phyloP scores from a whole-genome alignment of 495 filamentous ascomycete species.

The Pseudevernia furfuracea region DNA sequence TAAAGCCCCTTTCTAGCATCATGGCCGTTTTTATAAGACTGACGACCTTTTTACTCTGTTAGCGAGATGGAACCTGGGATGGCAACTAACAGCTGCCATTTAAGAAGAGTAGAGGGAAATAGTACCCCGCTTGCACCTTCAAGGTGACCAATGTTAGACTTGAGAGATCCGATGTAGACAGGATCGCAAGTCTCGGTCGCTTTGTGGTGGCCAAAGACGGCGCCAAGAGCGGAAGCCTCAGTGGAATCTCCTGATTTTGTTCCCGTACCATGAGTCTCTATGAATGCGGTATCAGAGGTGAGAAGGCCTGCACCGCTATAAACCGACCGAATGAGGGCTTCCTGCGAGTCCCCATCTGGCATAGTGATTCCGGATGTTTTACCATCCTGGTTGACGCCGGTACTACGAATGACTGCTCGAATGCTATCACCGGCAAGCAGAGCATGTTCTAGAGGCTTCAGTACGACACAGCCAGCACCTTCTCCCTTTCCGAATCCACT shows the following conservation, averaged over 20 bases:
- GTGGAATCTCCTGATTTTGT: neutral
- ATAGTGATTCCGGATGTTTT: conserved; percentile 37
- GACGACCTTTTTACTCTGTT: too few relatives aligned
- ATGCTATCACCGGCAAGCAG: conserved; percentile 37
- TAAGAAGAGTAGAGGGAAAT: too few relatives aligned
- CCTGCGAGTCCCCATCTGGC: conserved; percentile 35
- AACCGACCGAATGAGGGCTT: conserved; percentile 35
- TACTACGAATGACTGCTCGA: conserved; percentile 28
- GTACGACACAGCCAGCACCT: conserved; percentile 35
- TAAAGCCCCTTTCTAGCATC: conserved; percentile 39
- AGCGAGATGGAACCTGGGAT: too few relatives aligned
- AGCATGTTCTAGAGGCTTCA: conserved; percentile 37
- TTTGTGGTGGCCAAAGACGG: neutral
- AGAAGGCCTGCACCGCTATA: conserved; percentile 33
- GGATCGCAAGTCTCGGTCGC: too few relatives aligned
- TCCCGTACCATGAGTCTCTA: conserved; percentile 29
- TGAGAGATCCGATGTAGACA: conserved; percentile 39
- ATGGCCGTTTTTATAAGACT: conserved; percentile 49
- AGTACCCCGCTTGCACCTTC: conserved; percentile 47
- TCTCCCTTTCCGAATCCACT: conserved; percentile 42
- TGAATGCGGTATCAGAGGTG: conserved; percentile 34
- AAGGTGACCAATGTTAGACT: conserved; percentile 45
- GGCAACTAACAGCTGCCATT: too few relatives aligned
- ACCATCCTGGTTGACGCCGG: conserved; percentile 43
- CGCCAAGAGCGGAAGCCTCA: conserved; percentile 9